These are phyloP conservation scores for Clarireedia hainanense DNA, from an alignment of 2,329 filamentous ascomycete species.

Conservation along the genomic window DNA sequence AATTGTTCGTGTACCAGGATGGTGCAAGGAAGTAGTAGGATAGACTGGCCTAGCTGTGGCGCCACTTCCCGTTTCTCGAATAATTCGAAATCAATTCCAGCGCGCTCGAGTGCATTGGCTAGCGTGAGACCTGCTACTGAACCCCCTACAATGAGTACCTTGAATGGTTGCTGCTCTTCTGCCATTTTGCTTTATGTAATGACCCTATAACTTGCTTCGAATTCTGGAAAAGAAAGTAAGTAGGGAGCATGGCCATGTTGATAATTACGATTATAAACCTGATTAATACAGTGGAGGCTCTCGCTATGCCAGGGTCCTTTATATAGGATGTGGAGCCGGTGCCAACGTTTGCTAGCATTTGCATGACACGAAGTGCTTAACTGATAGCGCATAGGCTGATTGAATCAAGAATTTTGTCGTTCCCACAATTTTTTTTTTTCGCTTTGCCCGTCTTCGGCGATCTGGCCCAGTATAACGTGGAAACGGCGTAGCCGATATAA, in stretches of 20 bases:
- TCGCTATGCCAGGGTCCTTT: no score
- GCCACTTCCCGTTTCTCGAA: constrained; percentile 19
- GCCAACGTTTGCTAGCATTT: background rate
- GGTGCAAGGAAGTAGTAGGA: constrained; percentile 32
- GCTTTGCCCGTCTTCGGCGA: no score
- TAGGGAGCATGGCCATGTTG: background rate
- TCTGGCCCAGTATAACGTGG: no score
- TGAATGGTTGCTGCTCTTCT: constrained; percentile 9
- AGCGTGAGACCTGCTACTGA: constrained; percentile 19
- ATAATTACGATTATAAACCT: background rate
- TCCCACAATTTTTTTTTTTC: background rate
- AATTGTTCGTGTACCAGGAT: constrained; percentile 43
- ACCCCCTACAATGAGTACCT: constrained; percentile 19
- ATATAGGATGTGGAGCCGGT: background rate
- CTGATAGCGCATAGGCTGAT: background rate
- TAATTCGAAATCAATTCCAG: constrained; percentile 18
- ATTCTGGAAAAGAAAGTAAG: background rate
- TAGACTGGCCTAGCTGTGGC: constrained; percentile 18
- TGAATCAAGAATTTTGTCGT: background rate
- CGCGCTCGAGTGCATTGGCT: constrained; percentile 16
- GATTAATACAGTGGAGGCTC: background rate
- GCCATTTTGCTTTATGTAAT: background rate
- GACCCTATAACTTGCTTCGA: background rate
- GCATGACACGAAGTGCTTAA: background rate
- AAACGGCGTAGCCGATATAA: no score